Base-by-base conservation (phyloP, 345 rosid genomes). In the Gossypium thurberi region DNA sequence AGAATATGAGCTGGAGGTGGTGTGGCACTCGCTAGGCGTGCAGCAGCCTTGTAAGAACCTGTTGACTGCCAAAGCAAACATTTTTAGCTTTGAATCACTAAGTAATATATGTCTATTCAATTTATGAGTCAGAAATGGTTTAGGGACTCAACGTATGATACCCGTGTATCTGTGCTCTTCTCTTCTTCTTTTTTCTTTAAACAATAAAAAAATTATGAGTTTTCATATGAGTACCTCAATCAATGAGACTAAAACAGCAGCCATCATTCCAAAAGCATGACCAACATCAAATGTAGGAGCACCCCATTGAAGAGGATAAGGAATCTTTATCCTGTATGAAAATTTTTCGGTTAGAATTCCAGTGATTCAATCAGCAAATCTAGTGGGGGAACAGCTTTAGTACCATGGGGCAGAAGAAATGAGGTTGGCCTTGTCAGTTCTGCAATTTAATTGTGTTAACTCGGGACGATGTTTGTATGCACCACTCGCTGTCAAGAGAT, bases 271-370 rank as follows among this genome's bases (percentile, higher is more conserved):
- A 25, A 93, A 92, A 74, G 97, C 87, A 85, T 93, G 99, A 57
- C 98, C 97, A 65, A 94, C 99, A 87, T 96, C 91, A 77, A 96
- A 96, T 58, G 91, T 93, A 60, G 98, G 99, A 51, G 99, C 99
- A 63, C 98, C 98, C 99, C 99, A 96, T 57, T 96, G 96, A 46
- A 93, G 98, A 84, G 99, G 99, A 82, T 92, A 96, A 37, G 98
- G 99, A 44, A 93, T 86, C 82, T 91, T 92, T 80, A 95, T 87
- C 99, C 99, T 95, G 80, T 67, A 66, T 50, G 52, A 65, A 76
- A 57, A 2, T 70, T 46, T 8, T 18, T 44, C 70, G 33, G 55
- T 74, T 61, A 82, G 64, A 50, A 13, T 55, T 55, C 59, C 59
- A 55, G 2, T 0, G 28, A 56, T 56, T 17, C 14, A 12, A 56